phyloP scores from a whole-genome alignment of 257 asterid genomes.

The Scutellaria baicalensis region DNA sequence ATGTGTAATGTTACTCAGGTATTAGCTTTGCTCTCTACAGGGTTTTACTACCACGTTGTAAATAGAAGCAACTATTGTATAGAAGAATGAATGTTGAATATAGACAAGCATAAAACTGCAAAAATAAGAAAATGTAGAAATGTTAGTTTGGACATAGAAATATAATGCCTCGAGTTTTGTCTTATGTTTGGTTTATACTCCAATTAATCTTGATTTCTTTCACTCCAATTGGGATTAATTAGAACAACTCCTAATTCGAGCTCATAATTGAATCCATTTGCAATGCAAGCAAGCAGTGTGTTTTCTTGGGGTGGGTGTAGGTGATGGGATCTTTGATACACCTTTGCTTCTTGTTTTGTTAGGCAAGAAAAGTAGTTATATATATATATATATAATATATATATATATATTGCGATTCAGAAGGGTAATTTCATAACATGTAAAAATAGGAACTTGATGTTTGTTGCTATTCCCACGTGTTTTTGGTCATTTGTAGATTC shows the following conservation, averaged over 20 bases:
- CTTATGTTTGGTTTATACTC: background rate
- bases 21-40: background rate
- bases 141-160: background rate
- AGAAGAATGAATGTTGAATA: slow-evolving; percentile 14
- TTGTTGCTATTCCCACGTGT: too few species aligned
- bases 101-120: slow-evolving; percentile 13
- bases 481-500: too few species aligned
- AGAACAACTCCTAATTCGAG: background rate
- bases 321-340: background rate
- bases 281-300: background rate
- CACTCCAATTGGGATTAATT: background rate
- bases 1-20: background rate
- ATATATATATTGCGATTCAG: too few species aligned
- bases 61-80: slow-evolving; percentile 29
- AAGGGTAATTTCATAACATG: too few species aligned
- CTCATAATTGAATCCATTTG: background rate
- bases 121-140: slow-evolving; percentile 29
- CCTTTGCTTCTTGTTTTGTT: background rate
- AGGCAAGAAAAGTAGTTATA: background rate
- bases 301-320: too few species aligned
- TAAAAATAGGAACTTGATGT: too few species aligned
- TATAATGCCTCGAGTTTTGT: background rate
- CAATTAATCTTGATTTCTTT: background rate
- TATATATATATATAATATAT: background rate
- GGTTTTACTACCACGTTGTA: slow-evolving; percentile 27